phyloP scores from a whole-genome alignment of 768 basidiomycete genomes.

The Daedaleopsis sinensis region DNA sequence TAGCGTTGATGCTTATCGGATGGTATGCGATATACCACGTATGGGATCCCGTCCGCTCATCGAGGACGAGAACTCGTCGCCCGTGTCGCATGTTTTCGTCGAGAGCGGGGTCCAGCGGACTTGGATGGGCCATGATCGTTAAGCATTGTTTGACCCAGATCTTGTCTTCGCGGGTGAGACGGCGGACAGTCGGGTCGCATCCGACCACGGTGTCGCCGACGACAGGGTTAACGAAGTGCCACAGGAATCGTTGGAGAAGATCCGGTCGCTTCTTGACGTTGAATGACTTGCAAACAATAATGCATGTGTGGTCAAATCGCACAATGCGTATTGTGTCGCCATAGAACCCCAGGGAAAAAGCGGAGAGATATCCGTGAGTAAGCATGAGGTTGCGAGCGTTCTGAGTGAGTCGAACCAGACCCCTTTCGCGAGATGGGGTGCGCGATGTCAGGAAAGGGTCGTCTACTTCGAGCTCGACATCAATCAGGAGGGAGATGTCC shows the following conservation, averaged over 20 bases:
- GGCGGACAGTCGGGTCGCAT: constrained; percentile 4
- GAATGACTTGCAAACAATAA: constrained; percentile 3
- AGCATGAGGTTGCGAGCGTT: constrained; percentile 13
- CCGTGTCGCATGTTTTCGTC: not conserved
- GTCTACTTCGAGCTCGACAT: not conserved
- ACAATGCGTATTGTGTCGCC: constrained; percentile 6
- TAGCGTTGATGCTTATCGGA: constrained; percentile 1
- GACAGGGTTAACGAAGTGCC: constrained; percentile 12
- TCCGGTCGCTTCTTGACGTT: not conserved
- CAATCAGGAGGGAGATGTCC: not conserved
- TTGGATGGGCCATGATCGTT: not conserved
- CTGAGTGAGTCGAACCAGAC: not conserved
- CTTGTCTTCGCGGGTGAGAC: not conserved
- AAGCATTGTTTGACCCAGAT: not conserved
- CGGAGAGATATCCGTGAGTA: constrained; percentile 5
- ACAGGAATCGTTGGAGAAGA: constrained; percentile 8
- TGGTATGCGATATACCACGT: not conserved
- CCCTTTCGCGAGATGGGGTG: not conserved
- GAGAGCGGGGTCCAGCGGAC: not conserved
- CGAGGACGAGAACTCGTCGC: not conserved
- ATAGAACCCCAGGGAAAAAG: constrained; percentile 15
- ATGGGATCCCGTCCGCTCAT: not conserved
- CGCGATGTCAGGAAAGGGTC: not conserved
- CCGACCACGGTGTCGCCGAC: constrained; percentile 9
- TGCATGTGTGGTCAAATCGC: constrained; percentile 14